Evolutionary conservation across 768 basidiomycete genomes (phyloP).

Genomic region (Strobilomyces confusus): DNA sequence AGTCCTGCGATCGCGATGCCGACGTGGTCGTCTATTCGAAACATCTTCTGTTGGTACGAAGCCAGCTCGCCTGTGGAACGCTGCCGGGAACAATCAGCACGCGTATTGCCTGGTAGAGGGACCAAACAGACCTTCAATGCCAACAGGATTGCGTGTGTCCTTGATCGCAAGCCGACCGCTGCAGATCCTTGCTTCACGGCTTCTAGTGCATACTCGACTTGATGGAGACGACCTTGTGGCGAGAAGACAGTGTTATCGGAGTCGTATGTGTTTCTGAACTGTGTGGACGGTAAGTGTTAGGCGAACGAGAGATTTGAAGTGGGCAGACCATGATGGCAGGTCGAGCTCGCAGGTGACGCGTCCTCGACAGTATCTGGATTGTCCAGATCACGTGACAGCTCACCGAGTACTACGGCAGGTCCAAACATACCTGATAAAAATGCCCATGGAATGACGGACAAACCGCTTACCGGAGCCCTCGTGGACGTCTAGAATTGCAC

Average conservation of each 20-base stretch:
- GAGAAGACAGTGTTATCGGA: constrained; percentile 98
- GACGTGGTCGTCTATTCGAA: constrained; percentile 98
- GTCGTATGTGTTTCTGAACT: constrained; percentile 97
- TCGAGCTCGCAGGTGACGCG: constrained; percentile 30
- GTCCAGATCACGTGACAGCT: constrained; percentile 22
- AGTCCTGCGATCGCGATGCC: constrained; percentile 99
- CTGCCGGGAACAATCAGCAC: constrained; percentile 39
- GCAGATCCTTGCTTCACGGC: constrained; percentile 99
- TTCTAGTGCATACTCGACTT: constrained; percentile 98
- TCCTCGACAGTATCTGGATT: constrained; percentile 21
- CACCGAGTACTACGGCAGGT: too few species aligned
- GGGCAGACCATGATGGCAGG: constrained; percentile 29
- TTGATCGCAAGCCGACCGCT: constrained; percentile 93
- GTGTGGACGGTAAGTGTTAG: constrained; percentile 7
- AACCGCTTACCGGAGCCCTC: too few species aligned
- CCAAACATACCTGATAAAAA: too few species aligned
- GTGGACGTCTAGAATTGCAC: too few species aligned
- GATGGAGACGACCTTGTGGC: constrained; percentile 94
- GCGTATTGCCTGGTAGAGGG: neutral
- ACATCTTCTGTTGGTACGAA: constrained; percentile 99
- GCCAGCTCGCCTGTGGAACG: constrained; percentile 97
- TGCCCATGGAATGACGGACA: too few species aligned
- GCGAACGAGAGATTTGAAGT: neutral
- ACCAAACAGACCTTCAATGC: constrained; percentile 74
- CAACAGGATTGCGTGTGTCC: constrained; percentile 89